Evolutionary conservation across 1,284 basidiomycete genomes (phyloP).

Genomic region (Tetrapyrgos nigripes): DNA sequence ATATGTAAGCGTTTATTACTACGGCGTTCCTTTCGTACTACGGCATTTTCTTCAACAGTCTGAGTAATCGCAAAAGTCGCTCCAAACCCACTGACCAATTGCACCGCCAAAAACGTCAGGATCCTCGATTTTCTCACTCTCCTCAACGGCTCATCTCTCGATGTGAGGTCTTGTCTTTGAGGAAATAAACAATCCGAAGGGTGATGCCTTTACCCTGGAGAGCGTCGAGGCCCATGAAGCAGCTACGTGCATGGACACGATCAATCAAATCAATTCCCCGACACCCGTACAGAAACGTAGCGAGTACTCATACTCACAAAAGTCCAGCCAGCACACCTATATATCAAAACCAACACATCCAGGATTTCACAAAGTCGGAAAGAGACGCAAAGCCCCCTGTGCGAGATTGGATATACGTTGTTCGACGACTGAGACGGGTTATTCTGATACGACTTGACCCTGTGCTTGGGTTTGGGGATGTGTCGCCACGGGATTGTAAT

Average conservation of each 20-base stretch:
- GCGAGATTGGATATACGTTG: conserved; percentile 89
- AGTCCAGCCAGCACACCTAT: conserved; percentile 73
- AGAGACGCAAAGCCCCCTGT: conserved; percentile 82
- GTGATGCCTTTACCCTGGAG: conserved; percentile 88
- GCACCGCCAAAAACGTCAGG: conserved; percentile 79
- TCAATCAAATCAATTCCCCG: conserved; percentile 25
- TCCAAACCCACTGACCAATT: conserved; percentile 88
- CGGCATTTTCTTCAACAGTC: conserved; percentile 71
- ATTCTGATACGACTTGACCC: conserved; percentile 49
- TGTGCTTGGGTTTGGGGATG: no score
- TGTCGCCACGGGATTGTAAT: background rate
- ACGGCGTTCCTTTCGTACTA: no score
- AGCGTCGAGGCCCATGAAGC: conserved; percentile 91
- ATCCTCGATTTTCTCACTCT: conserved; percentile 81
- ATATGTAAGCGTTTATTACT: no score
- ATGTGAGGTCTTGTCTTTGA: conserved; percentile 77
- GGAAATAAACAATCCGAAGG: conserved; percentile 81
- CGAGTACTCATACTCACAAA: conserved; percentile 68
- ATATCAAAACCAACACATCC: conserved; percentile 4
- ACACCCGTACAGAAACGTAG: background rate
- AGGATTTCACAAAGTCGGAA: conserved; percentile 34
- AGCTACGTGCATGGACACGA: conserved; percentile 53
- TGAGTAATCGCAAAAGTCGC: conserved; percentile 93
- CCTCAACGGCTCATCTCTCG: conserved; percentile 72
- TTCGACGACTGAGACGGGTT: conserved; percentile 84